These are phyloP conservation scores for Bryum argenteum DNA, from an alignment of 225 moss, liverwort and hornwort species.

Conservation along the genomic window DNA sequence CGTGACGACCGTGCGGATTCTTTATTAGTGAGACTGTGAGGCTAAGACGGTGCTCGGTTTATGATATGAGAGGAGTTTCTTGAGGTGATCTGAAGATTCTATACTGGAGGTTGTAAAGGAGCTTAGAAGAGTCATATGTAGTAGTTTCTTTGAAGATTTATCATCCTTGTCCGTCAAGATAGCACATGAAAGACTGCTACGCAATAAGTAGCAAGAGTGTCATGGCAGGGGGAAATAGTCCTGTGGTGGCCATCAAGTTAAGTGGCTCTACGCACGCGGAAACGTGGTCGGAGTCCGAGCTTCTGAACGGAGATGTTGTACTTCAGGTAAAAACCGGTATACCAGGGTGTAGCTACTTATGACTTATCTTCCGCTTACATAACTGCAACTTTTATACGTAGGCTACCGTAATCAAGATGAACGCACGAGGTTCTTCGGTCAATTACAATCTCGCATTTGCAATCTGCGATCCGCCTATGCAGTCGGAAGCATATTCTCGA, in stretches of 20 bases:
- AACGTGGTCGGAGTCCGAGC: slow-evolving; percentile 47
- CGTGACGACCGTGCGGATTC: background rate
- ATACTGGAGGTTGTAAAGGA: background rate
- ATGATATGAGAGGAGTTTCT: background rate
- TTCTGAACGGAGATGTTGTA: slow-evolving; percentile 50
- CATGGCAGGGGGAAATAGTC: slow-evolving; percentile 54
- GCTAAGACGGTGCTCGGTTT: background rate
- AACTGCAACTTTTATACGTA: background rate
- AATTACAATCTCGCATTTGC: background rate
- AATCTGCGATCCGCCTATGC: background rate
- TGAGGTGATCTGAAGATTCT: background rate
- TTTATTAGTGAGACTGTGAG: background rate
- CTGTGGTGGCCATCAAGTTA: slow-evolving; percentile 54
- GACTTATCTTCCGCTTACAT: background rate
- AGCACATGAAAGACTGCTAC: slow-evolving; percentile 27
- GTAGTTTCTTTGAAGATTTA: background rate
- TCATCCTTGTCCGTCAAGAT: background rate
- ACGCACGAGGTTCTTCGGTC: background rate
- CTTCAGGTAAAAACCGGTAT: slow-evolving; percentile 40
- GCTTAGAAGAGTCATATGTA: slow-evolving; percentile 1
- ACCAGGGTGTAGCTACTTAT: background rate
- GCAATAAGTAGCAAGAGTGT: slow-evolving; percentile 1
- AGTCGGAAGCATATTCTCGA: background rate
- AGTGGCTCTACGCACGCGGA: slow-evolving; percentile 41
- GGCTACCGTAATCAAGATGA: background rate